Conservation (phyloP, 192 early-diverging fungal species). For the Obelidium mucronatum region DNA sequence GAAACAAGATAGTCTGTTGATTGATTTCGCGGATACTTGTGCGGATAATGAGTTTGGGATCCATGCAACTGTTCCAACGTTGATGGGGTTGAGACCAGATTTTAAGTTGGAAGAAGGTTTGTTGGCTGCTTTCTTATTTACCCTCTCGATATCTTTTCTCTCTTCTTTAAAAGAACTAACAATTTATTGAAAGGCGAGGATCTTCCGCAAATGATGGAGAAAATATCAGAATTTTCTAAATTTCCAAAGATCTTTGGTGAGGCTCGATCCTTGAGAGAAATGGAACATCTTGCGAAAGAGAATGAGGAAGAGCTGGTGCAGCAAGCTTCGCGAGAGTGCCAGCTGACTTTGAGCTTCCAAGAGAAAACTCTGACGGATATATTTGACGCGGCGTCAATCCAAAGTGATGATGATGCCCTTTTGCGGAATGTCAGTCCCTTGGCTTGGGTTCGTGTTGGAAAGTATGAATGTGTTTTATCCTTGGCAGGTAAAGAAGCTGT, state of each 20-base stretch:
- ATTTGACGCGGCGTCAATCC: neutral
- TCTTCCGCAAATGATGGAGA: conserved; percentile 9
- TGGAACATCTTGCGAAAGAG: neutral
- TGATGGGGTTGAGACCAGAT: conserved; percentile 78
- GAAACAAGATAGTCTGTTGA: conserved; percentile 80
- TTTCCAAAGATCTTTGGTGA: neutral
- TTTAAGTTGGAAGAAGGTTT: conserved; percentile 11
- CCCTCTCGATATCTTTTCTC: too few species aligned
- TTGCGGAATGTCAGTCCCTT: neutral
- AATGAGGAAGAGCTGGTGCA: neutral
- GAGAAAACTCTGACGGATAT: conserved; percentile 3
- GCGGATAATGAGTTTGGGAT: conserved; percentile 35
- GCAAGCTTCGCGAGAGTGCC: too few species aligned
- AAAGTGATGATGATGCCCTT: neutral
- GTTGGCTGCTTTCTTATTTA: too few species aligned
- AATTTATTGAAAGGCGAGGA: neutral
- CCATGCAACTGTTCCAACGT: conserved; percentile 76
- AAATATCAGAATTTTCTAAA: neutral
- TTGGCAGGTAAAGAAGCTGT: neutral
- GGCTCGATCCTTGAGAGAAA: conserved; percentile 1
- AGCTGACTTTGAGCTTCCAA: conserved; percentile 1
- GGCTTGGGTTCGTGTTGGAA: conserved; percentile 23
- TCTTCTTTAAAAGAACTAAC: neutral
- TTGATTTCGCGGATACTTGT: conserved; percentile 89
- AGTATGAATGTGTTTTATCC: conserved; percentile 4